Evolutionary conservation across 176 grass and related monocot species (phyloP), one percentile per base, ranked within the genome.

Genomic region (Carex parvula): DNA sequence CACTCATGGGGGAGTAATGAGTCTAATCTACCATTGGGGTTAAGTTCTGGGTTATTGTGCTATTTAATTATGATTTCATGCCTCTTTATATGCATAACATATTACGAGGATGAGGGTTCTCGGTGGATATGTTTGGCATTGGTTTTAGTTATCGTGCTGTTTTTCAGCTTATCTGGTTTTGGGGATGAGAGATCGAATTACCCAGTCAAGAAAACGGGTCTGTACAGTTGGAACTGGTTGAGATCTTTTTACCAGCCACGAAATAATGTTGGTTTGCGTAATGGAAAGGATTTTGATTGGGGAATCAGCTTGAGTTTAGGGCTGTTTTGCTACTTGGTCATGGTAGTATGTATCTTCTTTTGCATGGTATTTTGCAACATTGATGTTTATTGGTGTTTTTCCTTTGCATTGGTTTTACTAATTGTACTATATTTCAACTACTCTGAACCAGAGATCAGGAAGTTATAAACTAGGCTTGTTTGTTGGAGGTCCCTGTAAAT

Each of bases 21-120:
- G 8, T n/a, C 6, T 7, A 86, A 88, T 11, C 42, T 99, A 66
- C 89, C 86, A 8, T 95, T 84, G 8, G 62, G 80, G 13, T 66
- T 83, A 29, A 68, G 65, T 85, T 89, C 64, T 18, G 8, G 80
- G 12, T 68, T 83, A 55, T 5, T 83, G 21, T 83, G 62, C 62
- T 83, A 83, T 66, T 3, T 83, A 53, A 33, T 83, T 42, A 83
- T 83, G 80, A 21, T 83, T 20, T 13, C 41, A 55, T 68, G 22
- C 42, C 80, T 83, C 21, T 83, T 83, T 53, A 55, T 83, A 54
- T 83, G 80, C 41, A 69, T 83, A 66, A 52, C 41, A 26, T 83
- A 53, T 55, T 83, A 83, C 8, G 62, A 83, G 60, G 80, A 68
- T 8, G 80, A 83, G 20, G 62, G 21, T 67, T 64, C 80, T 30